Base-by-base conservation (phyloP, 768 basidiomycete species). In the Sarcodon sp. region DNA sequence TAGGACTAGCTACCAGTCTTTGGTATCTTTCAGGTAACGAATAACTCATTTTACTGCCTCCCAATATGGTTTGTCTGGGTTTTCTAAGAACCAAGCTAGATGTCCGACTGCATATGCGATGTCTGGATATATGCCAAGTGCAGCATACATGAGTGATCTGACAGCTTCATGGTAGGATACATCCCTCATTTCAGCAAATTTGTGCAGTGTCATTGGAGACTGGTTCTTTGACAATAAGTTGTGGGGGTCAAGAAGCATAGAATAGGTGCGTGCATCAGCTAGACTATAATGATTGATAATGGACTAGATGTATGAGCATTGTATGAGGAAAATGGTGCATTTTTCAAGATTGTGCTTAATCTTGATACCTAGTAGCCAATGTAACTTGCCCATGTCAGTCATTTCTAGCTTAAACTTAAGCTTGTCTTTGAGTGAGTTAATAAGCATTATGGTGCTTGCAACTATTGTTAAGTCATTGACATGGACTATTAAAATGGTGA, bases 261-360 rank as follows among this genome's bases (percentile, higher is more conserved):
- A 57, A 11, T 48, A 44, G n/a, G 63, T 61, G 46, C 57, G 55
- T 7, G 51, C 35, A 43, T 65, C 57, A 12, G 51, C 46, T 11
- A 65, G 50, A 44, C 57, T 50, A 50, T 59, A 64, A 9, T 60
- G 50, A 0, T 31, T 9, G 7, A 64, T 15, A 45, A 63, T 54
- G 7, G 63, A 51, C 49, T 64, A 54, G 50, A 70, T 61, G 50
- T 64, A 66, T 12, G 57, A 46, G 31, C 45, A 38, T 52, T 71
- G 68, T 18, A 53, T 60, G 6, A 67, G 51, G 8, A 51, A 38
- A 13, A 69, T n/a, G 12, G 58, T 65, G 0, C 52, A 38, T 55
- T 49, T 33, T n/a, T n/a, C n/a, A n/a, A n/a, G n/a, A n/a, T n/a
- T n/a, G n/a, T n/a, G n/a, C n/a, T n/a, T n/a, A n/a, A n/a, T n/a